Percentiles rank a stretch among this genome's conserved stretches.
phyloP scores from a whole-genome alignment of 2,329 filamentous ascomycete genomes.

The Penicillium rolfsii region DNA sequence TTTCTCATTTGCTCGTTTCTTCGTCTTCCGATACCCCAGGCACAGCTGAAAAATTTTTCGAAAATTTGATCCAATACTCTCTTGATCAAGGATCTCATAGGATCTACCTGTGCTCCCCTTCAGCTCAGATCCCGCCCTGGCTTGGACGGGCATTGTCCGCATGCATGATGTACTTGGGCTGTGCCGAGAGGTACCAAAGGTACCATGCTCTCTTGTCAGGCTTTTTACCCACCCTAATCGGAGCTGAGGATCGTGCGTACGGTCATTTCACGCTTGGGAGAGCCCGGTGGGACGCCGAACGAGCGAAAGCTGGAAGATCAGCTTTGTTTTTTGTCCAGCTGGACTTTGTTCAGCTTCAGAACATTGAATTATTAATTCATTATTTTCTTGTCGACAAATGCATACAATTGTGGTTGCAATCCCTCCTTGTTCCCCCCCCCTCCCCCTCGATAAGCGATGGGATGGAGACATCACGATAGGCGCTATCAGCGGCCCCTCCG shows the following conservation, averaged over 20 bases:
- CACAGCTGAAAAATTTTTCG: constrained; percentile 2
- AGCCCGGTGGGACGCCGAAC: constrained; percentile 24
- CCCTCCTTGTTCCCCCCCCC: background rate
- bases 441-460: background rate
- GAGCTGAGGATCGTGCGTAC: constrained; percentile 11
- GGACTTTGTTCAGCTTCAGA: background rate
- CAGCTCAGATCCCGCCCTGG: constrained; percentile 3
- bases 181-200: background rate
- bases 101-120: background rate
- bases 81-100: background rate
- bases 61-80: background rate
- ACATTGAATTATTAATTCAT: background rate
- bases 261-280: constrained; percentile 20
- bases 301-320: constrained; percentile 4
- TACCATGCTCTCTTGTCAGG: background rate
- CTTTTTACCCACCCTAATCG: constrained; percentile 3
- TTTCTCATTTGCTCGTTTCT: background rate
- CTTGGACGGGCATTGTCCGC: background rate
- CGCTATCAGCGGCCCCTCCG: constrained; percentile 34
- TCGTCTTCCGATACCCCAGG: background rate
- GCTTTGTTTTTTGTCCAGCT: background rate
- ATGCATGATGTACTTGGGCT: constrained; percentile 9
- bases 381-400: background rate
- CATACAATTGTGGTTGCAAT: background rate
- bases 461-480: constrained; percentile 21